phyloP scores from a whole-genome alignment of 805 yeast species.

The Zygosaccharomyces rouxii region DNA sequence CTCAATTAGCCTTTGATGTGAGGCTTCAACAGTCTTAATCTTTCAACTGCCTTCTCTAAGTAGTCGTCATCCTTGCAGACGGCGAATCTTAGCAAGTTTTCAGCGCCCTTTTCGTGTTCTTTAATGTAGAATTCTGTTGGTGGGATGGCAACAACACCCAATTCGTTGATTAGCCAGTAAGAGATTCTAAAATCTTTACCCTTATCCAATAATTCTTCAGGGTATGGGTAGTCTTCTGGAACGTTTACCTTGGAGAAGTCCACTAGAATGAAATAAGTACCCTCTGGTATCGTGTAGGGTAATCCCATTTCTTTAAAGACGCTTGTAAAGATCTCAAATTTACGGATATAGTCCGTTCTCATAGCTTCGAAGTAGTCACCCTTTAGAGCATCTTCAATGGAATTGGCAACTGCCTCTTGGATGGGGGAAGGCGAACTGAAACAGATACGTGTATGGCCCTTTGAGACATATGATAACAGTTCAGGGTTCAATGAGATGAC shows the following conservation, averaged over 20 bases:
- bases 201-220: slow-evolving; percentile 59
- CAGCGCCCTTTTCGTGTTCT: slow-evolving; percentile 69
- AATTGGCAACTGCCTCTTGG: slow-evolving; percentile 86
- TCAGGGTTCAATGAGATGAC: slow-evolving; percentile 75
- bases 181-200: slow-evolving; percentile 87
- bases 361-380: slow-evolving; percentile 68
- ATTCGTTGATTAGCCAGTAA: slow-evolving; percentile 85
- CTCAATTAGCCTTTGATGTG: slow-evolving; percentile 39
- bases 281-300: slow-evolving; percentile 88
- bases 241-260: slow-evolving; percentile 78
- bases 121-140: slow-evolving; percentile 89
- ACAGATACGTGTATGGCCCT: slow-evolving; percentile 93
- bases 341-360: slow-evolving; percentile 60
- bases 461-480: slow-evolving; percentile 70
- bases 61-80: slow-evolving; percentile 89
- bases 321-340: slow-evolving; percentile 66
- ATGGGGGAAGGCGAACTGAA: slow-evolving; percentile 87
- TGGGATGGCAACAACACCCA: slow-evolving; percentile 95
- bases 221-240: slow-evolving; percentile 68
- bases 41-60: slow-evolving; percentile 74
- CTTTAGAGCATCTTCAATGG: slow-evolving; percentile 57
- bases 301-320: slow-evolving; percentile 83
- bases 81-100: slow-evolving; percentile 85
- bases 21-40: slow-evolving; percentile 65
- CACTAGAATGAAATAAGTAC: slow-evolving; percentile 89